These are phyloP conservation scores for Erodium texanum DNA, from an alignment of 441 rosid genomes.

Conservation along the genomic window DNA sequence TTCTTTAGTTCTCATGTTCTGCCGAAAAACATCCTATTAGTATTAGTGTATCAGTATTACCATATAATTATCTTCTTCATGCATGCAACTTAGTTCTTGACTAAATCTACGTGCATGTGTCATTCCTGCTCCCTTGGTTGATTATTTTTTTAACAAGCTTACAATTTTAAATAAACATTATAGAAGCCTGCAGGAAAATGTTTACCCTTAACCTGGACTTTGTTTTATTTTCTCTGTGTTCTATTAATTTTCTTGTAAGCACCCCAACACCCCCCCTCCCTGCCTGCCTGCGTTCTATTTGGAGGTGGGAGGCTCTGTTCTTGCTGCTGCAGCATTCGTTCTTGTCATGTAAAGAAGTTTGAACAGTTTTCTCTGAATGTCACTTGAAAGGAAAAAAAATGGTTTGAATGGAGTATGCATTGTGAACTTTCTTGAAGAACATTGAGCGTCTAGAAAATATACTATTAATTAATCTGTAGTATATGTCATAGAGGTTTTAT, in stretches of 20 bases:
- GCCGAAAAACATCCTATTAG: not conserved
- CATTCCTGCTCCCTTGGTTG: not conserved
- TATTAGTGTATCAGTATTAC: too few species aligned
- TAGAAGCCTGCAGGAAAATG: not conserved
- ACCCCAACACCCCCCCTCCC: too few species aligned
- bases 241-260: not conserved
- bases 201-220: not conserved
- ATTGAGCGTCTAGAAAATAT: not conserved
- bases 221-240: not conserved
- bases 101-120: not conserved
- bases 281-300: not conserved
- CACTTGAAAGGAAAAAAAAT: not conserved
- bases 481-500: not conserved
- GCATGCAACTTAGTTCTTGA: not conserved
- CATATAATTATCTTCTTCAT: not conserved
- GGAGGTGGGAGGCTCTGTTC: not conserved
- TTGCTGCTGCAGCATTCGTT: not conserved
- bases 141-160: not conserved
- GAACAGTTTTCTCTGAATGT: not conserved
- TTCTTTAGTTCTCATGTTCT: not conserved
- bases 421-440: not conserved
- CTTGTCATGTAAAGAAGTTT: not conserved
- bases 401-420: not conserved
- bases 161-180: not conserved
- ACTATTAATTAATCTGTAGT: not conserved